Evolutionary conservation across 1,139 yeast species (phyloP).

Genomic region (Suhomyces taliae): DNA sequence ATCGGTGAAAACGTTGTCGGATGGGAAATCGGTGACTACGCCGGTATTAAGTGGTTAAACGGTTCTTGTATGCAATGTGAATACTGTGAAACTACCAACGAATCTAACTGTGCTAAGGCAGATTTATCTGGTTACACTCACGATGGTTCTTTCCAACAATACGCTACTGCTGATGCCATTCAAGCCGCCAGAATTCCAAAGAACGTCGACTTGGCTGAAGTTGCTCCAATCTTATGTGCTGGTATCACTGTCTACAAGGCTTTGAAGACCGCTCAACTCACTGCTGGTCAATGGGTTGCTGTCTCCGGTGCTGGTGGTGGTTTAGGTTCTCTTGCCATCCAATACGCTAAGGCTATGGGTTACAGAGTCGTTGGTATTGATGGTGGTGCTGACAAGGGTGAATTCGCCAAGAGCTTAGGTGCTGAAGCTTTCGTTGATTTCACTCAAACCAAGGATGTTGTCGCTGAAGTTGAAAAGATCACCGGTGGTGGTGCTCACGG

Average conservation of each 20-base stretch:
- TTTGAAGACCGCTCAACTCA: conserved; percentile 62
- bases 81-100: conserved; percentile 61
- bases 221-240: conserved; percentile 80
- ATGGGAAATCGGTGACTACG: conserved; percentile 68
- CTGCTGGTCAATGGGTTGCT: conserved; percentile 76
- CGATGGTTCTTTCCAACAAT: conserved; percentile 80
- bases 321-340: conserved; percentile 71
- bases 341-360: conserved; percentile 77
- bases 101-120: conserved; percentile 67
- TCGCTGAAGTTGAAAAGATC: conserved; percentile 53
- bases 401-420: conserved; percentile 57
- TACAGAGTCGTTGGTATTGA: conserved; percentile 72
- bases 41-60: conserved; percentile 77
- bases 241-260: conserved; percentile 83
- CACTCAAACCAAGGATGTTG: conserved; percentile 55
- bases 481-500: conserved; percentile 82
- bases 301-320: conserved; percentile 83
- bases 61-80: conserved; percentile 73
- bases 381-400: conserved; percentile 69
- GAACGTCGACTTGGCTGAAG: conserved; percentile 69
- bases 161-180: conserved; percentile 80
- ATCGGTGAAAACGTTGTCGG: conserved; percentile 65
- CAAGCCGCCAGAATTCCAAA: conserved; percentile 79
- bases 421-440: conserved; percentile 71
- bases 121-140: conserved; percentile 77